Base-by-base conservation (phyloP, 2,329 filamentous ascomycete species). In the Neofusicoccum laricinum region DNA sequence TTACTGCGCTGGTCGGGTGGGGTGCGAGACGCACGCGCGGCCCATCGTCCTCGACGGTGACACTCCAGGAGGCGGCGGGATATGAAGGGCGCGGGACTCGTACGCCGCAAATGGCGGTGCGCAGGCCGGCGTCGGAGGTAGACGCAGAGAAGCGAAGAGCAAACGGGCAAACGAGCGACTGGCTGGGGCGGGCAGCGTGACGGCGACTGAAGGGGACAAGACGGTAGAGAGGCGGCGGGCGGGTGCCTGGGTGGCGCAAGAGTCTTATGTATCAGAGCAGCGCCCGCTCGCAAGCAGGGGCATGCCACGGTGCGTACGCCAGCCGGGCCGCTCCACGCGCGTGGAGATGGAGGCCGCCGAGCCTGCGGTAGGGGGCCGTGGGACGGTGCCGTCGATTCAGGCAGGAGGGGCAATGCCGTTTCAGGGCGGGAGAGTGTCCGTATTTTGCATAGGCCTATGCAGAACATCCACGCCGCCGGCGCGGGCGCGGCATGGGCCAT, bases 301-400 rank as follows among this genome's bases (percentile, higher is more conserved):
- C 53, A 32, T 58, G 38, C n/a, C 51, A 43, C 49, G 32, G 49
- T 53, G 49, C 49, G 15, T 40, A 38, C 48, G 11, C n/a, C 30
- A 7, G 38, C 53, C 53, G 53, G 53, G 38, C 53, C 53, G 53
- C 53, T 58, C 53, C 53, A 58, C 53, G 53, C 53, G 53, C 53
- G 53, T 58, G 53, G 53, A 58, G 53, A 58, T 43, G 53, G 53
- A 30, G 32, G 48, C 21, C 48, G n/a, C 48, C 48, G 41, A n/a
- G 17, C 38, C 12, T 40, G 38, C 8, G 19, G 45, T 48, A 48
- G 45, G 45, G 45, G 45, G 45, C 45, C 45, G 45, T 51, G 41
- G 17, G n/a, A n/a, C 30, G 30, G n/a, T 15, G 30, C 7, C 32
- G 21, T 58, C 53, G 53, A 58, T 58, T 58, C 53, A 58, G 53